A percentile compares a stretch with the other conserved stretches of the same genome.
Conservation (phyloP, 495 filamentous ascomycete species). For the Aspergillus taichungensis region DNA sequence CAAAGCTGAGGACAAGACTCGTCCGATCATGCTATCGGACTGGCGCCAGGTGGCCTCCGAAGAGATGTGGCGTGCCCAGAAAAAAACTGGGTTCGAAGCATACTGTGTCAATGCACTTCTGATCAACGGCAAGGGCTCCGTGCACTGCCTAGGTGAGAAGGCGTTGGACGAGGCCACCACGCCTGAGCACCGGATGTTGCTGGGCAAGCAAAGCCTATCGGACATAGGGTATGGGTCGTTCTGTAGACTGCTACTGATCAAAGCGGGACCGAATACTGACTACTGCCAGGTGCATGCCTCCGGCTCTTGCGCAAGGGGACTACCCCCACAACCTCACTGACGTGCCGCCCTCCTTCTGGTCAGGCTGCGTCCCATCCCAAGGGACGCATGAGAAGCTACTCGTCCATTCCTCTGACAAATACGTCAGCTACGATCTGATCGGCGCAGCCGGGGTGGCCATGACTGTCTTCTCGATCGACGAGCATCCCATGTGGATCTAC, state of each 20-base stretch:
- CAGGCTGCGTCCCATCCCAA: slow-evolving; percentile 24
- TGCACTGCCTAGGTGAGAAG: slow-evolving; percentile 33
- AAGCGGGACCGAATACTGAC: not conserved
- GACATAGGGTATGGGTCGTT: slow-evolving; percentile 37
- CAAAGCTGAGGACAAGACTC: slow-evolving; percentile 33
- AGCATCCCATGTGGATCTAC: slow-evolving; percentile 37
- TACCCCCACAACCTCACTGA: slow-evolving; percentile 11
- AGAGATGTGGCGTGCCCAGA: slow-evolving; percentile 31
- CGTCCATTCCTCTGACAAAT: slow-evolving; percentile 20
- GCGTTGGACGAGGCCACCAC: slow-evolving; percentile 28
- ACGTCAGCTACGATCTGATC: slow-evolving; percentile 28
- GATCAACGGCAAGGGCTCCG: slow-evolving; percentile 48
- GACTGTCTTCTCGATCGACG: slow-evolving; percentile 29
- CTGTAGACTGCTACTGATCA: not conserved
- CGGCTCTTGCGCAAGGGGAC: slow-evolving; percentile 4
- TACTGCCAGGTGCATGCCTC: slow-evolving; percentile 7
- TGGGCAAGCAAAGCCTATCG: slow-evolving; percentile 30
- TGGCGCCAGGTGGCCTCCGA: slow-evolving; percentile 43
- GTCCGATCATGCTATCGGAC: slow-evolving; percentile 45
- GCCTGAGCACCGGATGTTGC: slow-evolving; percentile 12
- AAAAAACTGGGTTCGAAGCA: slow-evolving; percentile 29
- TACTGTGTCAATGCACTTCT: slow-evolving; percentile 40
- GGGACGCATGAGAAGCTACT: slow-evolving; percentile 18
- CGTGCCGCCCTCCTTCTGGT: slow-evolving; percentile 8
- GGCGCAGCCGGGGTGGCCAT: slow-evolving; percentile 20